Base-by-base conservation (phyloP, 495 filamentous ascomycete species). In the Pyrenula massariospora region DNA sequence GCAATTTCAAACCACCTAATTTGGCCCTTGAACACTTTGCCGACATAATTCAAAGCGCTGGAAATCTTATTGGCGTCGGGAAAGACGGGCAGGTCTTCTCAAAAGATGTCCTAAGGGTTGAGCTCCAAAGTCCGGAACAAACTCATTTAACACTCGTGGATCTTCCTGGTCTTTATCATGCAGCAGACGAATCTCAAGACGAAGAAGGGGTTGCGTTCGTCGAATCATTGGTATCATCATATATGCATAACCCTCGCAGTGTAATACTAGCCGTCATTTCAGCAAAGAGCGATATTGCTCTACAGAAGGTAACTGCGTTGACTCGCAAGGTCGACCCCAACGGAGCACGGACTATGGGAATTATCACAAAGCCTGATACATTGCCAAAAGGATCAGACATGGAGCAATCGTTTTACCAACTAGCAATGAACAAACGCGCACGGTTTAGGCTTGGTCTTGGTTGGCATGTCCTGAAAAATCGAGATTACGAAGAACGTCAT, bases 131-230 rank as follows among this genome's bases (percentile, higher is more conserved):
- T 1, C 79, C 77, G 0, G 71, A 75, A 24, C 68, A 68, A 57
- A 74, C 77, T n/a, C 69, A 80, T 54, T 58, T 82, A 49, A 83
- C 77, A 1, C 66, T 82, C 3, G 77, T 82, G 2, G 79, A 86
- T 59, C 62, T 83, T 5, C 80, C 78, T 0, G 78, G 78, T 3
- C 65, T 82, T 0, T 73, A 81, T 20, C 67, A 74, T 22, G 71
- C 72, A 8, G 70, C 73, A 57, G 75, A 71, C 58, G 70, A 73
- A 42, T 67, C 77, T 25, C 73, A 77, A 57, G 73, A 71, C 1
- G 66, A 63, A 22, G 66, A 68, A 2, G 74, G 77, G 58, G 73
- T 77, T 55, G 58, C 66, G 49, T 66, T 74, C 10, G 76, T 80
- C 53, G 66, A 73, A 31, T 52, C 66, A 2, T 62, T 80, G 12